Conservation (phyloP, 352 stramenopile species). For the Pythium aphanidermatum region DNA sequence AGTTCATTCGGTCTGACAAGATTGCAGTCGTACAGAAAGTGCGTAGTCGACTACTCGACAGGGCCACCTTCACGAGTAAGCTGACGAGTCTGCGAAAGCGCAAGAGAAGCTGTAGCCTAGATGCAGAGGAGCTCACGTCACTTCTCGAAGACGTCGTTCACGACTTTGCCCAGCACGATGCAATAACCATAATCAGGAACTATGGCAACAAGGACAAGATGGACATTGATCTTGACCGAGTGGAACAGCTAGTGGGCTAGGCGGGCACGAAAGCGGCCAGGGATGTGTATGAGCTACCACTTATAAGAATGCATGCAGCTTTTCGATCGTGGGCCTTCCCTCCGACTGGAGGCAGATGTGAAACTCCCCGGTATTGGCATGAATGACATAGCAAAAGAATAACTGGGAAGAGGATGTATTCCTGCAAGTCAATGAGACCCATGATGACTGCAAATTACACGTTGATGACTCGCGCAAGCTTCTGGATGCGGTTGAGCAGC, state of each 20-base stretch:
- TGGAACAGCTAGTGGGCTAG: conserved; percentile 44
- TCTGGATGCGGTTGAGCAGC: conserved; percentile 98
- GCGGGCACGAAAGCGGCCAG: neutral
- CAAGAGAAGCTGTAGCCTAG: conserved; percentile 24
- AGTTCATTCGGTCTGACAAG: conserved; percentile 66
- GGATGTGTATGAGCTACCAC: neutral
- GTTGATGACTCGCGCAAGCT: conserved; percentile 96
- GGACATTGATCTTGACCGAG: conserved; percentile 44
- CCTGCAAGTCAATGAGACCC: too few relatives aligned
- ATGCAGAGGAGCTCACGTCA: conserved; percentile 40
- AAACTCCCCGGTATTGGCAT: too few relatives aligned
- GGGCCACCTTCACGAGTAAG: conserved; percentile 17
- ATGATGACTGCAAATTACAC: too few relatives aligned
- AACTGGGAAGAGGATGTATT: too few relatives aligned
- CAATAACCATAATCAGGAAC: conserved; percentile 58
- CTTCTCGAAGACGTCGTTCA: conserved; percentile 38
- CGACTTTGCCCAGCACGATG: conserved; percentile 54
- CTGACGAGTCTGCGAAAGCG: conserved; percentile 21
- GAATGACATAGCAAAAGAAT: too few relatives aligned
- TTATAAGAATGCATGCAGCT: too few relatives aligned
- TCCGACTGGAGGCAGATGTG: too few relatives aligned
- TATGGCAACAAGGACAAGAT: conserved; percentile 58
- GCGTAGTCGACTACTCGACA: conserved; percentile 31
- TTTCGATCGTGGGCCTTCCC: too few relatives aligned
- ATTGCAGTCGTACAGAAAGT: conserved; percentile 56